Evolutionary conservation across 192 early-diverging fungal genomes (phyloP).

Genomic region (Coemansia aciculifera): DNA sequence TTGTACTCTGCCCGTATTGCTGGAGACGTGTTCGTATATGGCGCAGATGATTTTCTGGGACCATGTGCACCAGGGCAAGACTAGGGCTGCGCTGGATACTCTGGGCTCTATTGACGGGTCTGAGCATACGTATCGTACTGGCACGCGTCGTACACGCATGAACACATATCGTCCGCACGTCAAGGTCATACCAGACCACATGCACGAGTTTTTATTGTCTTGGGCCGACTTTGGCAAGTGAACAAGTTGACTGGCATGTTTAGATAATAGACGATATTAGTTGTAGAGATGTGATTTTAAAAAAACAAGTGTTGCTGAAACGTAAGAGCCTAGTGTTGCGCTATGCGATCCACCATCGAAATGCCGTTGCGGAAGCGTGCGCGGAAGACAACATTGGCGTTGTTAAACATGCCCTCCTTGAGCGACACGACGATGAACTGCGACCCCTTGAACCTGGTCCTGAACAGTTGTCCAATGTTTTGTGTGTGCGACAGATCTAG

Average conservation of each 20-base stretch:
- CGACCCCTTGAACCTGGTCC: constrained; percentile 89
- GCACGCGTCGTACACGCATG: constrained; percentile 35
- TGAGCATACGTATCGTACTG: constrained; percentile 30
- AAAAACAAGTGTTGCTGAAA: neutral
- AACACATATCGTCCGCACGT: constrained; percentile 46
- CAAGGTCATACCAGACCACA: constrained; percentile 25
- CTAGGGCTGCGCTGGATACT: neutral
- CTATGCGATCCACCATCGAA: constrained; percentile 78
- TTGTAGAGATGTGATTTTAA: neutral
- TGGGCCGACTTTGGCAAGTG: constrained; percentile 12
- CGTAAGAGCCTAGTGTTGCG: constrained; percentile 20
- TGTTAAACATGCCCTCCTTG: constrained; percentile 99
- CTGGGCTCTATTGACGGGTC: neutral
- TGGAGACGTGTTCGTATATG: constrained; percentile 29
- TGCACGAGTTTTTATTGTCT: constrained; percentile 23
- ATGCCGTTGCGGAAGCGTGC: constrained; percentile 94
- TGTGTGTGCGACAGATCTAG: constrained; percentile 98
- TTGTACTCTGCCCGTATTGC: neutral
- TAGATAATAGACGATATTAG: neutral
- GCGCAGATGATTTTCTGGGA: constrained; percentile 43
- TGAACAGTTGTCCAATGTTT: constrained; percentile 93
- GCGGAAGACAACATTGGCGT: constrained; percentile 94
- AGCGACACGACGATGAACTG: constrained; percentile 99
- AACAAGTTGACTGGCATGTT: neutral
- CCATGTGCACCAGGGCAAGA: constrained; percentile 38